A percentile compares a stretch with the other conserved stretches of the same genome.
Conservation (phyloP, 2,329 filamentous ascomycete genomes). For the Fusarium sublunatum region DNA sequence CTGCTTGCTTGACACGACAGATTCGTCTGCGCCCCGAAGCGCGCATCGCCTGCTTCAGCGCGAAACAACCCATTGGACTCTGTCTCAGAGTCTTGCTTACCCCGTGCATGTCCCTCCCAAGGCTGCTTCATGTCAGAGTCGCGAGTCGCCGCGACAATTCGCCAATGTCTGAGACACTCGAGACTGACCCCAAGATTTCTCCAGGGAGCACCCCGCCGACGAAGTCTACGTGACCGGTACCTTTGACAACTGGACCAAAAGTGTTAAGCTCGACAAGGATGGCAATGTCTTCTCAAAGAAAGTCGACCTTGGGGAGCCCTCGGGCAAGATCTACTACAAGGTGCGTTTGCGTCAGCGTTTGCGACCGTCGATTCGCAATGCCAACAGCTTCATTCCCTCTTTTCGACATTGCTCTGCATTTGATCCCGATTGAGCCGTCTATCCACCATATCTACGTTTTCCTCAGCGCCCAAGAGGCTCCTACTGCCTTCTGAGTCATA, state of each 20-base stretch:
- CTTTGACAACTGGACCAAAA: slow-evolving; percentile 94
- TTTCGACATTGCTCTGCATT: slow-evolving; percentile 24
- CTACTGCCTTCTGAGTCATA: slow-evolving; percentile 3
- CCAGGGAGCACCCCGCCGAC: slow-evolving; percentile 83
- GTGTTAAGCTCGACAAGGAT: slow-evolving; percentile 81
- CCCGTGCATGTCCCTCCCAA: slow-evolving; percentile 7
- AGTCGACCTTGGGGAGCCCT: slow-evolving; percentile 74
- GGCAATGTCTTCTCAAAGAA: slow-evolving; percentile 82
- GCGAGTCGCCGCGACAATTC: slow-evolving; percentile 17
- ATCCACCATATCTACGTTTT: slow-evolving; percentile 5
- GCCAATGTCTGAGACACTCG: slow-evolving; percentile 40
- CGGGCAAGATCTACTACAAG: slow-evolving; percentile 92
- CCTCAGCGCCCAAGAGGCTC: slow-evolving; percentile 10
- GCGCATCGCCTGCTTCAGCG: slow-evolving; percentile 16
- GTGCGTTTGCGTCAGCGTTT: slow-evolving; percentile 69
- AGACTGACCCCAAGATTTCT: slow-evolving; percentile 40
- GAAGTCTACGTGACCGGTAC: slow-evolving; percentile 96
- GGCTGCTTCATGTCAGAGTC: slow-evolving; percentile 21
- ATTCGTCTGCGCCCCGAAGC: slow-evolving; percentile 13
- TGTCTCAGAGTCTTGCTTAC: slow-evolving; percentile 18
- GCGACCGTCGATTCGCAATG: slow-evolving; percentile 21
- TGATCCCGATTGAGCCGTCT: slow-evolving; percentile 7
- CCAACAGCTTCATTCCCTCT: slow-evolving; percentile 11
- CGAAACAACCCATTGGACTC: slow-evolving; percentile 29
- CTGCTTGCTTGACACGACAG: slow-evolving; percentile 21